Percentiles rank a stretch among this genome's conserved stretches.
phyloP scores from a whole-genome alignment of 305 asterid genomes.

The Fraxinus nigra region DNA sequence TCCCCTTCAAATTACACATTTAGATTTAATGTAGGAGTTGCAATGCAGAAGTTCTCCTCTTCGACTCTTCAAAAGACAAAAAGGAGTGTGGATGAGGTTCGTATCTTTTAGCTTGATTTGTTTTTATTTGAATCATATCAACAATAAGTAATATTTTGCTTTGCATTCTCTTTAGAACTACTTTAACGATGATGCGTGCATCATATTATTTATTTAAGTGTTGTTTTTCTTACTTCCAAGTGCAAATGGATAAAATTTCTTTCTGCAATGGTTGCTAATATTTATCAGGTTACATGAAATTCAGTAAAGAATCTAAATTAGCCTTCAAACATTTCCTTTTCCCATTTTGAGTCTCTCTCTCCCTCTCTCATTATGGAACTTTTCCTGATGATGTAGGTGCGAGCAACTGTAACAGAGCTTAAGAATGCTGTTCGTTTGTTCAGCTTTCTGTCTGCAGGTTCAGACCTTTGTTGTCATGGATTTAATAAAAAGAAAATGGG shows the following conservation, averaged over 20 bases:
- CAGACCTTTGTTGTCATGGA: slow-evolving; percentile 83
- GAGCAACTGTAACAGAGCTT: slow-evolving; percentile 92
- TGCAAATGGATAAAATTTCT: too few species aligned
- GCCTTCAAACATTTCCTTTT: background rate
- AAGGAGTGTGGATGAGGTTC: slow-evolving; percentile 85
- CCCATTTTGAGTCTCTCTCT: background rate
- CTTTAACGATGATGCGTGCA: slow-evolving; percentile 1
- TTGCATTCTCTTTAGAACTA: slow-evolving; percentile 2
- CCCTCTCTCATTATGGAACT: background rate
- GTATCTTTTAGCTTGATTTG: background rate
- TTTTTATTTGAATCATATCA: slow-evolving; percentile 4
- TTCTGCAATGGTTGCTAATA: too few species aligned
- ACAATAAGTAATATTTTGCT: background rate
- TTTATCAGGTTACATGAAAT: too few species aligned
- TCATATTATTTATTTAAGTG: background rate
- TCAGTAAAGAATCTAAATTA: background rate
- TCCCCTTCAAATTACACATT: slow-evolving; percentile 90
- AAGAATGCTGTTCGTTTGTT: slow-evolving; percentile 93
- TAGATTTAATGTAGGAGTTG: slow-evolving; percentile 83
- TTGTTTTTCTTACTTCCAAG: too few species aligned
- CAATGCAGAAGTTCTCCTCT: slow-evolving; percentile 93
- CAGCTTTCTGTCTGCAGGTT: slow-evolving; percentile 77
- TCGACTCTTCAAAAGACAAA: slow-evolving; percentile 90
- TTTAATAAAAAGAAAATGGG: slow-evolving; percentile 95
- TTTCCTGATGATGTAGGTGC: slow-evolving; percentile 43